Conservation (phyloP, 31 red algal species). For the Bonnemaisonia californica region DNA sequence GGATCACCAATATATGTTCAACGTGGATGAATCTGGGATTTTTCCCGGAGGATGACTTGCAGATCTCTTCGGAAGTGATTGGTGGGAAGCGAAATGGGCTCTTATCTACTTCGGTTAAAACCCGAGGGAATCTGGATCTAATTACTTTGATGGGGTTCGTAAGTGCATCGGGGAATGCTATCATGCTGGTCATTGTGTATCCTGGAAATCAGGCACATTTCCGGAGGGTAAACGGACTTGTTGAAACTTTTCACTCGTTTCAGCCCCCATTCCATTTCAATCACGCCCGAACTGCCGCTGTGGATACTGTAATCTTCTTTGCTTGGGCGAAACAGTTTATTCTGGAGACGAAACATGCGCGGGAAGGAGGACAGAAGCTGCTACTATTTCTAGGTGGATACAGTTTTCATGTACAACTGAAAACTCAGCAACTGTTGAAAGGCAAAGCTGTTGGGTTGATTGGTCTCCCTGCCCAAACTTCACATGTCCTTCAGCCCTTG, state of each 20-base stretch:
- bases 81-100: neutral
- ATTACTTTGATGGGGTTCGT: constrained; percentile 10
- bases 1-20: neutral
- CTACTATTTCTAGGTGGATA: constrained; percentile 29
- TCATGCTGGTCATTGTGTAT: constrained; percentile 2
- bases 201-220: constrained; percentile 23
- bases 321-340: constrained; percentile 10
- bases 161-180: neutral
- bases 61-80: neutral
- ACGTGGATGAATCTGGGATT: neutral
- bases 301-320: neutral
- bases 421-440: neutral
- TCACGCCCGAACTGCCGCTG: neutral
- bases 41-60: neutral
- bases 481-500: constrained; percentile 35
- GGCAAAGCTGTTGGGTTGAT: constrained; percentile 10
- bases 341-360: constrained; percentile 8
- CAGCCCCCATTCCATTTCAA: constrained; percentile 1
- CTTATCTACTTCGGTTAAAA: neutral
- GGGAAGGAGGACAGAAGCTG: constrained; percentile 2
- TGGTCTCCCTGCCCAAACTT: neutral
- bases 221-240: neutral
- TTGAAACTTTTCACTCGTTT: constrained; percentile 8
- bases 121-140: neutral
- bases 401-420: constrained; percentile 10